A percentile compares a stretch with the other conserved stretches of the same genome.
Evolutionary conservation across 169 alveolate species (phyloP).

Genomic region (Plasmodium reichenowi): DNA sequence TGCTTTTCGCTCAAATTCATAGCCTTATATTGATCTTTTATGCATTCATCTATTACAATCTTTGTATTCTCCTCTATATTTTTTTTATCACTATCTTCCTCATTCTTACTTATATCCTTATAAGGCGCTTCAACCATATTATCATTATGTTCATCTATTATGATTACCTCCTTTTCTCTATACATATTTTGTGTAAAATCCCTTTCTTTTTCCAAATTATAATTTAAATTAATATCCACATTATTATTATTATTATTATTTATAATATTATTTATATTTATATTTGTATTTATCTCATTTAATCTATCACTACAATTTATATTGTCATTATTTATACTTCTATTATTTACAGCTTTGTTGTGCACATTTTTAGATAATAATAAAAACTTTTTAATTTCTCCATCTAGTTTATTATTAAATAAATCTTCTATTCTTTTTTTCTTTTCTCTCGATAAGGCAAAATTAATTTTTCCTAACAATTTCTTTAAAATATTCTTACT

Average conservation of each 20-base stretch:
- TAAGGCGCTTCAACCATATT: slow-evolving; percentile 1
- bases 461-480: slow-evolving; percentile 14
- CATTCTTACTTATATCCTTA: not conserved
- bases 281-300: not conserved
- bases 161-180: not conserved
- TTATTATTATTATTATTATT: not conserved
- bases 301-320: not conserved
- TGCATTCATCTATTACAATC: too few species aligned
- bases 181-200: too few species aligned
- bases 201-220: too few species aligned
- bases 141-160: not conserved
- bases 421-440: slow-evolving; percentile 5
- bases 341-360: not conserved
- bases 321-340: not conserved
- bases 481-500: slow-evolving; percentile 56
- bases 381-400: slow-evolving; percentile 16
- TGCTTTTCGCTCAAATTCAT: too few species aligned
- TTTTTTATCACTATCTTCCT: not conserved
- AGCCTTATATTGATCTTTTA: too few species aligned
- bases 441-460: slow-evolving; percentile 8
- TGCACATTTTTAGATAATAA: slow-evolving; percentile 18
- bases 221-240: not conserved
- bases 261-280: not conserved
- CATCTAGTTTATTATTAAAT: not conserved
- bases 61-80: not conserved